These are phyloP conservation scores for Raffaelea ambrosiae DNA, from an alignment of 2,329 filamentous ascomycete species.

Conservation along the genomic window DNA sequence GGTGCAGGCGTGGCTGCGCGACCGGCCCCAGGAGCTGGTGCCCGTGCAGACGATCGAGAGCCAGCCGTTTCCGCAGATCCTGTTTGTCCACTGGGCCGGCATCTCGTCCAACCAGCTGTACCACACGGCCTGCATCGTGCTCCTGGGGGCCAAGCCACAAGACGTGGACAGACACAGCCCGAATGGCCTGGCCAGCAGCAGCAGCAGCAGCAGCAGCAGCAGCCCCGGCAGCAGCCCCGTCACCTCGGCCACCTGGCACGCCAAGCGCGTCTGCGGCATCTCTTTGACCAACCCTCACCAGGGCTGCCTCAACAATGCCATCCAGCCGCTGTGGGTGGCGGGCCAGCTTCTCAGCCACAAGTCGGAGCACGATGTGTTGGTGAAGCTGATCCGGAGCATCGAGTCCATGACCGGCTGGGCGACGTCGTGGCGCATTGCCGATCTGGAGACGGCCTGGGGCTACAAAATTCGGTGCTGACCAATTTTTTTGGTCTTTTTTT, in stretches of 20 bases:
- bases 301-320: slow-evolving; percentile 48
- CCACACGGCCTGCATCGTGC: slow-evolving; percentile 44
- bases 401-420: slow-evolving; percentile 46
- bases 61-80: slow-evolving; percentile 39
- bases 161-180: too few relatives aligned
- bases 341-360: slow-evolving; percentile 44
- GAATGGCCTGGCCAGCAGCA: too few relatives aligned
- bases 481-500: too few relatives aligned
- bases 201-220: background rate
- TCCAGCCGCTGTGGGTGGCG: slow-evolving; percentile 49
- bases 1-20: slow-evolving; percentile 37
- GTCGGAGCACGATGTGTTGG: slow-evolving; percentile 27
- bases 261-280: slow-evolving; percentile 46
- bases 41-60: slow-evolving; percentile 34
- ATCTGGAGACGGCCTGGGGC: slow-evolving; percentile 35
- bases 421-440: slow-evolving; percentile 41
- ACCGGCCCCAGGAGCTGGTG: slow-evolving; percentile 36
- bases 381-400: slow-evolving; percentile 38
- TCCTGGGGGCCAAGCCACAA: slow-evolving; percentile 35
- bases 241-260: slow-evolving; percentile 44
- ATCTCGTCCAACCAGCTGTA: slow-evolving; percentile 51
- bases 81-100: slow-evolving; percentile 44
- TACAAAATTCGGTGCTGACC: slow-evolving; percentile 20
- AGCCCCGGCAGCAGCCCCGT: slow-evolving; percentile 8
- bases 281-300: slow-evolving; percentile 46